Evolutionary conservation across 108 stramenopile species (phyloP), one percentile per base, ranked within the genome.

Genomic region (Conticribra guillardii): DNA sequence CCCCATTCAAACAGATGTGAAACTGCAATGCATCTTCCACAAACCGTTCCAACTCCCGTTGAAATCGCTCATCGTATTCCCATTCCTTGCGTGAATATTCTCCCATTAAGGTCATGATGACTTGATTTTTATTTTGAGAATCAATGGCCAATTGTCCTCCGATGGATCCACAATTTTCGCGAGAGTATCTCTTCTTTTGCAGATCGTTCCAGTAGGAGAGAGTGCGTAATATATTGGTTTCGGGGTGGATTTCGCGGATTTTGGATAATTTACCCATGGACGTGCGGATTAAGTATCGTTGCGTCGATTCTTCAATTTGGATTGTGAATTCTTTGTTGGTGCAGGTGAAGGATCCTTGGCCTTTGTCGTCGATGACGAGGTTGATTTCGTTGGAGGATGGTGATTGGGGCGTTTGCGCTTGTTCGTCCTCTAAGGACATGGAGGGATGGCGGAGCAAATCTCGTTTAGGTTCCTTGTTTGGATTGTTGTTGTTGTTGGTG

Each of bases 21-120:
- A 66, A 66, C 28, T 57, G 53, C 21, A 67, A 49, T 19, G 73
- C 64, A 67, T 74, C 64, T n/a, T 66, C 65, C 37, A 74, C 73
- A 66, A 74, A 74, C 18, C 56, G 37, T 27, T 74, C 73, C 58
- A 74, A 47, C 45, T 65, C 64, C 7, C n/a, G 44, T 22, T 65
- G 64, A 44, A 74, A 74, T 3, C 45, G 24, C 5, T 50, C 32
- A 37, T 74, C 73, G 47, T 74, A 28, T 31, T 74, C 73, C 64
- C 64, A 74, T n/a, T 52, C 47, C 27, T 52, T 41, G 2, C 44
- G 18, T 18, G 33, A 24, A 54, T 75, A 75, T 37, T 54, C 48
- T 17, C 74, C 74, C 26, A 67, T 60, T 45, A 76, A 62, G 14
- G 67, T 76, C 74, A 76, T 76, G 64, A 68, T 63, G 21, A 76